Evolutionary conservation across 2,329 filamentous ascomycete genomes (phyloP).

Genomic region (Leptoxyphium fumago): DNA sequence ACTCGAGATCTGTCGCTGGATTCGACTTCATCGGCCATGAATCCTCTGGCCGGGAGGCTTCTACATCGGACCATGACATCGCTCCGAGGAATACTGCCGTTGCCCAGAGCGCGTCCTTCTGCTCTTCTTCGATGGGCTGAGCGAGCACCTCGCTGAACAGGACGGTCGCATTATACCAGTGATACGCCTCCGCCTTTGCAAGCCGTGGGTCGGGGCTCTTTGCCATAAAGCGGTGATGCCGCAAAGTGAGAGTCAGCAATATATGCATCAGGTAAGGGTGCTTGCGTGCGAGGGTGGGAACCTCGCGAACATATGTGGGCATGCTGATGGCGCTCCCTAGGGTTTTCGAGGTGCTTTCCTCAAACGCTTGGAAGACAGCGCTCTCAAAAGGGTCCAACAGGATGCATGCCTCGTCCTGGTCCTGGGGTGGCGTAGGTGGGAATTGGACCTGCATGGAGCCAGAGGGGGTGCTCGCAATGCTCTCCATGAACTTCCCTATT

Average conservation of each 20-base stretch:
- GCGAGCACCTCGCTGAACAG: conserved; percentile 34
- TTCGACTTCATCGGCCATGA: conserved; percentile 42
- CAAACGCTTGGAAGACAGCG: conserved; percentile 10
- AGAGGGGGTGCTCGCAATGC: not conserved
- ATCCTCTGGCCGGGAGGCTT: conserved; percentile 27
- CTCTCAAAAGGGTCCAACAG: conserved; percentile 4
- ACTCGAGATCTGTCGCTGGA: conserved; percentile 36
- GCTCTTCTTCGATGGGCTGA: conserved; percentile 19
- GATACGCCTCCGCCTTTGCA: conserved; percentile 26
- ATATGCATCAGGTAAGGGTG: conserved; percentile 41
- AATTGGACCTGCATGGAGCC: not conserved
- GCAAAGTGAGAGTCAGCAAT: conserved; percentile 36
- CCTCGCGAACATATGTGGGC: conserved; percentile 9
- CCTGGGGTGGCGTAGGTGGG: conserved; percentile 1
- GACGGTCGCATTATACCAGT: conserved; percentile 33
- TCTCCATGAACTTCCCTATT: not conserved
- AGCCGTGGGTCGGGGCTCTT: conserved; percentile 7
- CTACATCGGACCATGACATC: conserved; percentile 31
- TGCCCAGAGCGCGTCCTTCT: conserved; percentile 34
- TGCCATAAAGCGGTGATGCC: conserved; percentile 36
- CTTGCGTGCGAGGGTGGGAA: conserved; percentile 16
- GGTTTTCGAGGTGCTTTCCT: conserved; percentile 10
- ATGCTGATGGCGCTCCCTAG: conserved; percentile 12
- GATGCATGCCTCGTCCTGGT: conserved; percentile 6
- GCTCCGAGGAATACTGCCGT: conserved; percentile 33